A percentile compares a stretch with the other conserved stretches of the same genome.
Evolutionary conservation across 2,329 filamentous ascomycete species (phyloP).

Genomic region (Tolypocladium capitatum): DNA sequence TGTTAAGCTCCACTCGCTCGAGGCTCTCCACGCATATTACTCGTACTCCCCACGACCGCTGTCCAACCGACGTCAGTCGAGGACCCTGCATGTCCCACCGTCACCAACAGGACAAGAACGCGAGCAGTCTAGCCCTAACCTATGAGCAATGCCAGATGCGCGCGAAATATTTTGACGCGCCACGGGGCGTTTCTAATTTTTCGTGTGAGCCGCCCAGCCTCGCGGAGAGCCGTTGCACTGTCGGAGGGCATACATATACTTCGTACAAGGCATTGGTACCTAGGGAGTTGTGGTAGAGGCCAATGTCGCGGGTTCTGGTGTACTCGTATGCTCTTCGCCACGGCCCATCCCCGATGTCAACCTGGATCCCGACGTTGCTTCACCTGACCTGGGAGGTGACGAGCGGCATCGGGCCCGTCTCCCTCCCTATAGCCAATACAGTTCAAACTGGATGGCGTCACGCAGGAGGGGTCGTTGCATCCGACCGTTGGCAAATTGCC

Average conservation of each 20-base stretch:
- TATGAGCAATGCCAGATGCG: neutral
- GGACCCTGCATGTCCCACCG: constrained; percentile 1
- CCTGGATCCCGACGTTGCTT: neutral
- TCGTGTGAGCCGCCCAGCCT: neutral
- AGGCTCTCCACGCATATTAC: neutral
- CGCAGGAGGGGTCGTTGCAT: neutral
- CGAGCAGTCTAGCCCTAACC: neutral
- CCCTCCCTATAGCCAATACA: neutral
- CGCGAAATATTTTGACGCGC: neutral
- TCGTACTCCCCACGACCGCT: no score
- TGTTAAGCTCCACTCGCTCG: neutral
- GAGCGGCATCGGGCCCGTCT: neutral
- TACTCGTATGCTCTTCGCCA: no score
- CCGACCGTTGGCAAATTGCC: neutral
- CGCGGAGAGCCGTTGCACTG: neutral
- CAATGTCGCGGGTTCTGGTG: no score
- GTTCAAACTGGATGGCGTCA: neutral
- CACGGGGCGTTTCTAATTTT: neutral
- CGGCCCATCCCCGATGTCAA: neutral
- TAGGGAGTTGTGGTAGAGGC: neutral
- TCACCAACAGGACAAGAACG: neutral
- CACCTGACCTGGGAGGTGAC: neutral
- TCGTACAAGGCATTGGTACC: neutral
- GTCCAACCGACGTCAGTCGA: neutral
- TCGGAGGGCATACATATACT: no score